Conservation (phyloP, 2,329 filamentous ascomycete species). For the Camptophora hylomeconis region DNA sequence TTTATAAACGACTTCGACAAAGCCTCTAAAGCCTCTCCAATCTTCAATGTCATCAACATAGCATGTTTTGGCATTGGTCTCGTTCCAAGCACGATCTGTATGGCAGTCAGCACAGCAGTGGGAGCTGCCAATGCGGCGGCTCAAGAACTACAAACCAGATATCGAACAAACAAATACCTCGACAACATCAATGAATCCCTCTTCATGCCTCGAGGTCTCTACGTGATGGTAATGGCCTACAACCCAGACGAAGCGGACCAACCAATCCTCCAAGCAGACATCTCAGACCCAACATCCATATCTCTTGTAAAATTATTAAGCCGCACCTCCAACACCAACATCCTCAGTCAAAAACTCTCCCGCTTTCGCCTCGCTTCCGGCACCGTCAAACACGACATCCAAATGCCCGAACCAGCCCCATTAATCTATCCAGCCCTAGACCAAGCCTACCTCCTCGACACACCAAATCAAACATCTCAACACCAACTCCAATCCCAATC, state of each 20-base stretch:
- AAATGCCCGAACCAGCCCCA: constrained; percentile 32
- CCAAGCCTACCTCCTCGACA: too few relatives aligned
- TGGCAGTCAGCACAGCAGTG: neutral
- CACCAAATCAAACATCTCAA: constrained; percentile 9
- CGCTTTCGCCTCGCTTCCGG: constrained; percentile 11
- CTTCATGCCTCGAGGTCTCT: constrained; percentile 45
- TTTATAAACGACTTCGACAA: constrained; percentile 36
- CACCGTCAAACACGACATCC: constrained; percentile 24
- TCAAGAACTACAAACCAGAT: constrained; percentile 14
- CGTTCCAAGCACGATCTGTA: neutral
- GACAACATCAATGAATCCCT: constrained; percentile 43
- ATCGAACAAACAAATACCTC: constrained; percentile 40
- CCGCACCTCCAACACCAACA: constrained; percentile 15
- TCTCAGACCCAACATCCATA: too few relatives aligned
- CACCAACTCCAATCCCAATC: constrained; percentile 1
- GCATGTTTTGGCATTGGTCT: constrained; percentile 9
- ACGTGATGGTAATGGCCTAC: constrained; percentile 42
- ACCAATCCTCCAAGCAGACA: constrained; percentile 19
- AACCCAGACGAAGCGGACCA: constrained; percentile 27
- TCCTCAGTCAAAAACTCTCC: constrained; percentile 5
- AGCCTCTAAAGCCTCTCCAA: constrained; percentile 10
- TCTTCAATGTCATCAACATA: constrained; percentile 15
- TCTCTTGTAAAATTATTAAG: constrained; percentile 24
- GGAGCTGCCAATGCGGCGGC: neutral
- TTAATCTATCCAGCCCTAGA: constrained; percentile 33